These are phyloP conservation scores for Solanum etuberosum DNA, from an alignment of 257 asterid genomes.

Conservation along the genomic window DNA sequence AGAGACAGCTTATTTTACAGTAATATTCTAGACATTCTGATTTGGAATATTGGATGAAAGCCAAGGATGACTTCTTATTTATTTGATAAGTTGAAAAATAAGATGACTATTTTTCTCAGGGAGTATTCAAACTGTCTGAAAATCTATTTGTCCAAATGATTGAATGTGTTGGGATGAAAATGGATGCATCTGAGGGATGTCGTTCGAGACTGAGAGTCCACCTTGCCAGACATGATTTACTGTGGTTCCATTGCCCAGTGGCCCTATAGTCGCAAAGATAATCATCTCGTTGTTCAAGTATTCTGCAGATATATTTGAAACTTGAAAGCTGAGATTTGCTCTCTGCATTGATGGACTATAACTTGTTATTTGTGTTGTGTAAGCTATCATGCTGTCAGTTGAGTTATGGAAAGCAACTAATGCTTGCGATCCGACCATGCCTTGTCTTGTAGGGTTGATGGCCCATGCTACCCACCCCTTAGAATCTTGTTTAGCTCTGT, in stretches of 20 bases:
- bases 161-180: constrained; percentile 23
- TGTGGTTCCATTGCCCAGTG: constrained; percentile 14
- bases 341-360: constrained; percentile 30
- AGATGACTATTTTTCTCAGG: background rate
- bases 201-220: constrained; percentile 24
- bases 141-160: constrained; percentile 24
- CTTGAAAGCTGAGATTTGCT: constrained; percentile 14
- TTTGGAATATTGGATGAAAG: background rate
- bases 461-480: constrained; percentile 92
- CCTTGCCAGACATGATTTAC: constrained; percentile 45
- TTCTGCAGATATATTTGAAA: constrained; percentile 30
- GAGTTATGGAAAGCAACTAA: constrained; percentile 27
- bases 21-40: background rate
- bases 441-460: constrained; percentile 52
- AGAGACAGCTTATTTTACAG: background rate
- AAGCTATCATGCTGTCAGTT: constrained; percentile 30
- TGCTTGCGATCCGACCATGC: constrained; percentile 82
- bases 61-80: background rate
- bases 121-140: background rate
- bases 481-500: constrained; percentile 29
- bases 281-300: constrained; percentile 25
- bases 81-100: background rate
- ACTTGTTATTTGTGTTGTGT: constrained; percentile 26
- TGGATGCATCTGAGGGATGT: constrained; percentile 34
- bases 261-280: constrained; percentile 36